Evolutionary conservation across 768 basidiomycete genomes (phyloP), one percentile per base, ranked within the genome.

Genomic region (Daedaleopsis sinensis): DNA sequence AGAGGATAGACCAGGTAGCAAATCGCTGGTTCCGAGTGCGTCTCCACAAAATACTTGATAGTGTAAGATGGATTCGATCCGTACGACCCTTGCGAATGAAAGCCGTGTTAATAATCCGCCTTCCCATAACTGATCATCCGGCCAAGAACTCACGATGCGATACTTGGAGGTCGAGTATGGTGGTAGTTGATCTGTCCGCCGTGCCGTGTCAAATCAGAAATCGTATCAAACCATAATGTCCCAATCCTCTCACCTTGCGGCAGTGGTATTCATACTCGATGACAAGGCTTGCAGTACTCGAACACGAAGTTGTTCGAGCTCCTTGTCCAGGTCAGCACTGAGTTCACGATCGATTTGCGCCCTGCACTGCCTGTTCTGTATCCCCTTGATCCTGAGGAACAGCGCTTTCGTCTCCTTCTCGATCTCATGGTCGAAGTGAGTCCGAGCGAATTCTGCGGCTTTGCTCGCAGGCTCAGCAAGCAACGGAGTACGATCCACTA

Each of bases 1-100:
- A 82, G 52, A 5, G 57, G 42, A 44, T 73, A 64, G 3, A 80
- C 61, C 5, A 67, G 69, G 63, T 80, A 78, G 51, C 67, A 61
- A 5, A 78, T 27, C 3, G 27, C 15, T 12, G 65, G 55, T 18
- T 49, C 53, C 4, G 44, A 0, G 5, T 38, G 35, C 2, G 13
- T 47, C 24, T 38, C 24, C 3, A 5, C 11, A n/a, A n/a, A n/a
- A n/a, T n/a, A n/a, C 16, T 2, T 35, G 15, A 52, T 35, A 2
- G 35, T 32, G 27, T 32, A 32, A 7, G 4, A 32, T 32, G 7
- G 27, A n/a, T n/a, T n/a, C n/a, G n/a, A n/a, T n/a, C n/a, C n/a
- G n/a, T n/a, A n/a, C n/a, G n/a, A n/a, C n/a, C n/a, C n/a, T n/a
- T n/a, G n/a, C n/a, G n/a, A n/a, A n/a, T n/a, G n/a, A n/a, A n/a